Base-by-base conservation (phyloP, 1,139 yeast genomes). In the Pichia sp. region DNA sequence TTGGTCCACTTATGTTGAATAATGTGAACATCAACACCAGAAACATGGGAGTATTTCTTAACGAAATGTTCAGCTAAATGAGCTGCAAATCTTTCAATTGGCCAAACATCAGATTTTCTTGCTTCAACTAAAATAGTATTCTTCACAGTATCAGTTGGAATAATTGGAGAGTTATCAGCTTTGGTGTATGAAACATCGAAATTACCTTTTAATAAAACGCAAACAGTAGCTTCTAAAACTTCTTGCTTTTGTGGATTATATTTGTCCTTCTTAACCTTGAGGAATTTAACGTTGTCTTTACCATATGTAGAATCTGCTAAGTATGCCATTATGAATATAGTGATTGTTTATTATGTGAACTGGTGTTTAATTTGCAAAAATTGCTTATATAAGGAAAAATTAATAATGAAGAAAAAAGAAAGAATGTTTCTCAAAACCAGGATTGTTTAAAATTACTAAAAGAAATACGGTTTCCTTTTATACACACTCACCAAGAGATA, bases 101-200 rank as follows among this genome's bases (percentile, higher is more conserved):
- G 96, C 86, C 92, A 86, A 37, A 80, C 85, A 49, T 86, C 86
- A 48, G 79, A 74, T 58, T 73, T 82, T 67, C 85, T 86, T 51
- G 96, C 96, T 57, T 86, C 81, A 35, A 89, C 69, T 63, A 81
- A 73, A 53, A 87, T 78, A 46, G 96, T 89, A 71, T 89, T 89
- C 67, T 89, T 89, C 51, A 87, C 90, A 1, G 96, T 87, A 65
- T 89, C 97, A 11, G 97, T 89, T 46, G 97, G 96, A 40, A 89
- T 95, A 59, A 89, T 80, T n/a, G 85, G 75, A 3, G 86, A 64
- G 67, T 89, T 89, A 66, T 89, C 95, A 34, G 96, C 96, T 51
- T 82, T 62, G 43, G 96, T 89, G 69, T 86, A 89, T 3, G 95
- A 80, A 30, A 69, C 67, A 51, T 84, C 95, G 56, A 89, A 82